Evolutionary conservation across 148 eudicot genomes (phyloP).

Genomic region (Chenopodium suecicum): DNA sequence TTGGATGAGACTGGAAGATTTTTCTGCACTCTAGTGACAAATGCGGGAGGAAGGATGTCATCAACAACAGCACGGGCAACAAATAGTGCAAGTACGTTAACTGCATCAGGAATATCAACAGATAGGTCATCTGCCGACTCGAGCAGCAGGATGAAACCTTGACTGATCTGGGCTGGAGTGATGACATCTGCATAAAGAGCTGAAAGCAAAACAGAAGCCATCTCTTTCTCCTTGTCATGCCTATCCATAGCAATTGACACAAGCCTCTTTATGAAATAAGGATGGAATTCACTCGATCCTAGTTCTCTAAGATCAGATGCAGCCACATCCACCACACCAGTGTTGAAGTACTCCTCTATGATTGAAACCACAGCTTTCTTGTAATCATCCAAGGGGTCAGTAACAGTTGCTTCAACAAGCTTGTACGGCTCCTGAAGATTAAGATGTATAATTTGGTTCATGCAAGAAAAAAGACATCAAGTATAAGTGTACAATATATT

Average conservation of each 20-base stretch:
- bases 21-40: constrained; percentile 64
- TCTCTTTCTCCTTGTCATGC: constrained; percentile 96
- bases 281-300: constrained; percentile 79
- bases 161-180: constrained; percentile 75
- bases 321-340: constrained; percentile 72
- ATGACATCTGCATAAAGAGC: constrained; percentile 87
- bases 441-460: constrained; percentile 1
- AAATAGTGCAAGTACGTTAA: constrained; percentile 77
- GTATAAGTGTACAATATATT: not conserved
- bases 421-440: constrained; percentile 79
- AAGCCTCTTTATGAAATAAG: constrained; percentile 88
- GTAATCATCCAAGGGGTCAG: constrained; percentile 92
- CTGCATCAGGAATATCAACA: constrained; percentile 89
- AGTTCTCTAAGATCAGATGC: constrained; percentile 83
- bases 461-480: not conserved
- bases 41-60: constrained; percentile 93
- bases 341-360: constrained; percentile 86
- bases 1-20: constrained; percentile 58
- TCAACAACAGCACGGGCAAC: constrained; percentile 95
- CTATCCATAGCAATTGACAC: constrained; percentile 96
- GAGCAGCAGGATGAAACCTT: constrained; percentile 82
- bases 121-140: constrained; percentile 91
- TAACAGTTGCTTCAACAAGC: constrained; percentile 70
- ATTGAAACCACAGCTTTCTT: constrained; percentile 88
- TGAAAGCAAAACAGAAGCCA: constrained; percentile 94